Percentiles rank a stretch among this genome's conserved stretches.
Conservation (phyloP, 805 yeast genomes). For the Saturnispora halmiae region DNA sequence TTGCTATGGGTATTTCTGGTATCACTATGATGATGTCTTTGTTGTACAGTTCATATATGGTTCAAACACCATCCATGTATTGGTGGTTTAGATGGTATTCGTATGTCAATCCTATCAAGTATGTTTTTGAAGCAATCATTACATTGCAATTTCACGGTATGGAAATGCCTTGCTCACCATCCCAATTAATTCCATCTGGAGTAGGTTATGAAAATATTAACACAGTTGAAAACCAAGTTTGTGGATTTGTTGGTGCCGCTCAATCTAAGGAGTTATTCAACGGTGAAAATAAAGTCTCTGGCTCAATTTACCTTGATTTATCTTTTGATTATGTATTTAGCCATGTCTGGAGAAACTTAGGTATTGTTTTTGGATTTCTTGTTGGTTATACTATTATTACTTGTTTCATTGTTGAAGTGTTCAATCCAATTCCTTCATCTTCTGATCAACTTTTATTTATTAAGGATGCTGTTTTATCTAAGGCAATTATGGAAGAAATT, state of each 20-base stretch:
- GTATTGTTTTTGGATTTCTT: conserved; percentile 36
- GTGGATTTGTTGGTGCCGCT: conserved; percentile 45
- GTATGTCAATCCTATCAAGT: conserved; percentile 39
- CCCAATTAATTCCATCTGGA: conserved; percentile 43
- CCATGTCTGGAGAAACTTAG: conserved; percentile 78
- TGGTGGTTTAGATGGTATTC: conserved; percentile 56
- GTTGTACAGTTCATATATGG: conserved; percentile 57
- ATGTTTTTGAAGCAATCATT: conserved; percentile 46
- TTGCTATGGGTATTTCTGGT: conserved; percentile 57
- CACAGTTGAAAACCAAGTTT: conserved; percentile 34
- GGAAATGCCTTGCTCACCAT: conserved; percentile 39
- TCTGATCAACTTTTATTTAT: conserved; percentile 28
- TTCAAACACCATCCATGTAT: conserved; percentile 49
- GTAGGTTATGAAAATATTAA: conserved; percentile 38
- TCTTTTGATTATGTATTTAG: conserved; percentile 43
- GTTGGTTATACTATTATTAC: conserved; percentile 31
- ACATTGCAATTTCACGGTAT: conserved; percentile 49
- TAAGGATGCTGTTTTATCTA: conserved; percentile 22
- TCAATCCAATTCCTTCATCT: conserved; percentile 23
- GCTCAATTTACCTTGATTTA: conserved; percentile 38
- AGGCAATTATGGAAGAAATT: conserved; percentile 21
- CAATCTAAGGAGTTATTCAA: conserved; percentile 17
- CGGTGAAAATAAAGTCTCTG: conserved; percentile 35
- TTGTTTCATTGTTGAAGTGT: conserved; percentile 24
- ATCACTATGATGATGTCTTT: conserved; percentile 40